Evolutionary conservation across 495 filamentous ascomycete genomes (phyloP), one percentile per base, ranked within the genome.

Genomic region (Daldinia vernicosa): DNA sequence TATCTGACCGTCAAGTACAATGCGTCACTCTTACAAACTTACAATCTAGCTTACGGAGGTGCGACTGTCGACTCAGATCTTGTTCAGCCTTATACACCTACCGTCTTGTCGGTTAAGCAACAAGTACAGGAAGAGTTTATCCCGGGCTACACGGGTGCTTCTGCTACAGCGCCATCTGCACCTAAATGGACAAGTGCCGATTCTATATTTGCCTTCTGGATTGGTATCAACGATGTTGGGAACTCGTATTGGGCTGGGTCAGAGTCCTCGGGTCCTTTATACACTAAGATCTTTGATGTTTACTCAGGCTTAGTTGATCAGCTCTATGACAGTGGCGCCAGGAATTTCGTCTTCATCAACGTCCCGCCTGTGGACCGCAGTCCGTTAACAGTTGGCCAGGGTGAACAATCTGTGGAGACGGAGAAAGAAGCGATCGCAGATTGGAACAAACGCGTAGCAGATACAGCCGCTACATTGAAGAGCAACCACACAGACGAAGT

Each of bases 221-320:
- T 94, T 58, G 92, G 92, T 35, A 89, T 95, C 67, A 95, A 95
- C 67, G 92, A 95, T 69, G 84, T 93, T 12, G 90, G 90, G 1
- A 90, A 89, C 74, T 83, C 82, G 22, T 92, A 87, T 77, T 85
- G 78, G 65, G 72, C 79, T n/a, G 77, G 80, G n/a, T 51, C 81
- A 55, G 77, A 77, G 8, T 43, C 62, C 15, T 74, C 70, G 0
- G 55, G 66, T 12, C 74, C 63, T 4, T 76, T 92, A 57, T 82
- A 87, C 27, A 78, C 77, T 6, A 75, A 72, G 28, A 84, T 92
- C n/a, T 86, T 91, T 75, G 79, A 82, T 15, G 83, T 84, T 43
- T 91, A 93, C 58, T 82, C 83, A 57, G 72, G 74, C 0, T 76
- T 89, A 24, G 71, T 89, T 4, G 81, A 89, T 66, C 67, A 89